phyloP scores from a whole-genome alignment of 129 eudicot species.

The Helianthus tuberosus region DNA sequence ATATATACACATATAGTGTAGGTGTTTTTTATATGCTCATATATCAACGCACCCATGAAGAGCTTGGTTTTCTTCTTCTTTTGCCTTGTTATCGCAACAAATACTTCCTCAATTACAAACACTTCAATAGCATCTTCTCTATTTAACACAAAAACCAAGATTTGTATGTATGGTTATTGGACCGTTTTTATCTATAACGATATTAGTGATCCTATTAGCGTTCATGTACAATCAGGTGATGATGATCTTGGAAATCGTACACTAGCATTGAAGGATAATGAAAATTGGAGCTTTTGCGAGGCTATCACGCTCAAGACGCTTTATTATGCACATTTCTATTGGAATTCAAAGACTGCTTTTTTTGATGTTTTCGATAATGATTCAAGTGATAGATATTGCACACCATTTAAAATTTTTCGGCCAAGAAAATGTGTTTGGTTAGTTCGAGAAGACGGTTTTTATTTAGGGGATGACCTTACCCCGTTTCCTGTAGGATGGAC shows the following conservation, averaged over 20 bases:
- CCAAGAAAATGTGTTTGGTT: background rate
- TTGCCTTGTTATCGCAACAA: background rate
- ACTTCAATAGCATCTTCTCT: background rate
- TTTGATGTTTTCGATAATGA: background rate
- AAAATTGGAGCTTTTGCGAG: background rate
- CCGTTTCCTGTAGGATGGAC: slow-evolving; percentile 9
- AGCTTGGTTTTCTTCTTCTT: background rate
- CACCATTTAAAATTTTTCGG: background rate
- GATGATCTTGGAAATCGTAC: slow-evolving; percentile 9
- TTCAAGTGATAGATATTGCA: background rate
- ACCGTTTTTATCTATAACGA: background rate
- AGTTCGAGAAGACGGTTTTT: slow-evolving; percentile 23
- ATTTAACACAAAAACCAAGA: background rate
- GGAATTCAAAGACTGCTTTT: background rate
- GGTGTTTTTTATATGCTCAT: background rate
- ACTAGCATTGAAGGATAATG: background rate
- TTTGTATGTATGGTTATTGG: background rate
- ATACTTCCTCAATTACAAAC: background rate
- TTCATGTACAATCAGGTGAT: background rate
- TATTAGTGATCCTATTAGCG: background rate
- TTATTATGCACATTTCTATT: background rate
- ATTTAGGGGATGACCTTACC: background rate
- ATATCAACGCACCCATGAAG: background rate
- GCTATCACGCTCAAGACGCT: background rate
- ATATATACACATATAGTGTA: background rate